Base-by-base conservation (phyloP, 2,329 filamentous ascomycete genomes). In the Ophiostoma pallidulum region DNA sequence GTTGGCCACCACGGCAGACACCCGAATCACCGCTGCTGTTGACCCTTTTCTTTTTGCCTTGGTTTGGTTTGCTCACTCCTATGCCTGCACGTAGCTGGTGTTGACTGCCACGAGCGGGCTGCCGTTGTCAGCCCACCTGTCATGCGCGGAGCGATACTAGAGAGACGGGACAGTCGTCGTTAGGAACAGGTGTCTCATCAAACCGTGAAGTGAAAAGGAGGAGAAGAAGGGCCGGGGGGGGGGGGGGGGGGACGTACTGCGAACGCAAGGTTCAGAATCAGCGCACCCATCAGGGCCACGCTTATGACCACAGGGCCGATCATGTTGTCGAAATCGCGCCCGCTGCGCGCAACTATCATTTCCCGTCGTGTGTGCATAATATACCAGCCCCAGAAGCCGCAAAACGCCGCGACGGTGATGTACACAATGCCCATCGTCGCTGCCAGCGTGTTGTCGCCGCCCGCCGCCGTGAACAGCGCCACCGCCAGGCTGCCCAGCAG, bases 281-380 rank as follows among this genome's bases (percentile, higher is more conserved):
- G 66, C 7, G 90, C 89, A 42, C 83, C 60, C 53, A 86, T 82
- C 61, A 98, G 64, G 4, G 89, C 86, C 32, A 84, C 66, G 59
- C 86, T 92, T 37, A 97, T 82, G 8, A 94, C 74, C 47, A 96
- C 66, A 1, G 92, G 92, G 0, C 92, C 92, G 51, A 87, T 66
- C 59, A 91, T 70, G 57, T 89, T 92, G 64, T 98, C 91, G 64
- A 98, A 94, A 58, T 97, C 90, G 64, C 84, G 91, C 9, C 88
- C 89, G 59, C 88, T 95, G 54, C 92, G 73, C 63, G 87, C 79
- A 33, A 84, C 65, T 60, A 98, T 98, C 74, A 97, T 80, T 46
- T 71, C 75, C 50, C 83, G 76, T 29, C 92, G 75, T 60, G 75
- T 78, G 59, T 83, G 80, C 60, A 94, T 84, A 71, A 94, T 86